Evolutionary conservation across 345 rosid species (phyloP).

Genomic region (Hibiscus tridactylites): DNA sequence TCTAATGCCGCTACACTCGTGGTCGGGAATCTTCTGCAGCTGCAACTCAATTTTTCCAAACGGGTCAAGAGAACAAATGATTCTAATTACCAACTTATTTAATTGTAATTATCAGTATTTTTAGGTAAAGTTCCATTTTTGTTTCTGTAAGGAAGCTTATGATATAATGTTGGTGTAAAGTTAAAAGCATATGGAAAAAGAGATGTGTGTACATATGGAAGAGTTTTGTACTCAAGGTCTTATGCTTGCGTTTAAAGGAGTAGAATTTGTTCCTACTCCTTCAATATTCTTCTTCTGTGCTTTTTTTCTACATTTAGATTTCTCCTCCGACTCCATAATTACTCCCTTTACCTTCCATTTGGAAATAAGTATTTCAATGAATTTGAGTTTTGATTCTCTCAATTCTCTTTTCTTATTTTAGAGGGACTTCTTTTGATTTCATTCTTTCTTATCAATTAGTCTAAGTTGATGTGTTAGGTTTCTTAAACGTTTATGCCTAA

Average conservation of each 20-base stretch:
- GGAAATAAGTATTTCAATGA: background rate
- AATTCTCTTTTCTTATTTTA: too few relatives aligned
- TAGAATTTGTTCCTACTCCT: conserved; percentile 1
- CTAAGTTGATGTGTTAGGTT: too few relatives aligned
- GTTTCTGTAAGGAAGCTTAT: background rate
- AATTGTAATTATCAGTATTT: background rate
- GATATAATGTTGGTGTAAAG: conserved; percentile 14
- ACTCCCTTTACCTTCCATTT: background rate
- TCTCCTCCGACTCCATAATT: background rate
- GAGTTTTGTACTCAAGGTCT: conserved; percentile 29
- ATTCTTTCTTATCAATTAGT: too few relatives aligned
- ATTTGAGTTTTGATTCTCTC: too few relatives aligned
- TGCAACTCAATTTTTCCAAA: conserved; percentile 31
- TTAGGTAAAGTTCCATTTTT: background rate
- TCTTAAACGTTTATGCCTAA: too few relatives aligned
- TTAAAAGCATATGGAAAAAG: conserved; percentile 11
- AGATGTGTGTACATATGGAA: background rate
- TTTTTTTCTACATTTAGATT: background rate
- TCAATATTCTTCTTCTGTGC: background rate
- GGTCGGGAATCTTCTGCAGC: background rate
- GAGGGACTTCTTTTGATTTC: too few relatives aligned
- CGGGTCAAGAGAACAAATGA: conserved; percentile 46
- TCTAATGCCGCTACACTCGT: background rate
- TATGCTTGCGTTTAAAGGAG: conserved; percentile 18
- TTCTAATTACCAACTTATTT: background rate